phyloP scores from a whole-genome alignment of 768 basidiomycete genomes.

The Phallus indusiatus region DNA sequence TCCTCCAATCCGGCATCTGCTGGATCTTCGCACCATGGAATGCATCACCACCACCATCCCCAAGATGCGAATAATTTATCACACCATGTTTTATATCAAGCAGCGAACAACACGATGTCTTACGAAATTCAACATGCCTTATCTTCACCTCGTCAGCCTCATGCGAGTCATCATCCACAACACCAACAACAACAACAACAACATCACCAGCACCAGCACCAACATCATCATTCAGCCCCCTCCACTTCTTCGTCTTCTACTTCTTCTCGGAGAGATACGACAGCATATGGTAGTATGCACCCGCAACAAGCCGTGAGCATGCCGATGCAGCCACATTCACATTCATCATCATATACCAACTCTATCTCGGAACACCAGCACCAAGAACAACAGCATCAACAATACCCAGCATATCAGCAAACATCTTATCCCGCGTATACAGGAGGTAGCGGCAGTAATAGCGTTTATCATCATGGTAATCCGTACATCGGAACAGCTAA shows the following conservation, averaged over 20 bases:
- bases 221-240: neutral
- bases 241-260: neutral
- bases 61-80: conserved; percentile 3
- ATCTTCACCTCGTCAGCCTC: neutral
- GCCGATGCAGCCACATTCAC: neutral
- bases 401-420: neutral
- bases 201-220: neutral
- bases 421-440: neutral
- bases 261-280: neutral
- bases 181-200: neutral
- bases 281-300: neutral
- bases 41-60: neutral
- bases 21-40: neutral
- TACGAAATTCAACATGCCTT: conserved; percentile 9
- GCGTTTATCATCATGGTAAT: neutral
- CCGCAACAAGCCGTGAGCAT: neutral
- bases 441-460: no score
- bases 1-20: neutral
- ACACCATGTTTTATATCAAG: conserved; percentile 1
- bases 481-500: neutral
- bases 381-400: neutral
- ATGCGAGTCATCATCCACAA: neutral
- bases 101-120: neutral
- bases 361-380: no score
- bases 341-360: neutral